Evolutionary conservation across 2,329 filamentous ascomycete genomes (phyloP).

Genomic region (Alternaria triticina): DNA sequence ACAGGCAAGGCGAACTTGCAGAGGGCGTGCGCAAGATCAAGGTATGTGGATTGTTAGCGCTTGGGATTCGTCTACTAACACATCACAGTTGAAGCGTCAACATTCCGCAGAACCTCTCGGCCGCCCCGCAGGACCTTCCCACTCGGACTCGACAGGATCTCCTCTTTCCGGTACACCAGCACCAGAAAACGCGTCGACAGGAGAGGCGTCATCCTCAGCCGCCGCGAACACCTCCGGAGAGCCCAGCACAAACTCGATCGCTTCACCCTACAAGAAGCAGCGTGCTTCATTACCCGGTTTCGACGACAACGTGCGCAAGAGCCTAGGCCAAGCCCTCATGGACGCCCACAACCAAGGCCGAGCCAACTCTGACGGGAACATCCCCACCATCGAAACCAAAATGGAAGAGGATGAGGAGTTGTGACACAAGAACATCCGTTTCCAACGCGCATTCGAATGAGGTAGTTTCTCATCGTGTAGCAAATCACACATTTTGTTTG

Average conservation of each 20-base stretch:
- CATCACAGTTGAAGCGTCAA: conserved; percentile 74
- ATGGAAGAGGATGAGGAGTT: conserved; percentile 55
- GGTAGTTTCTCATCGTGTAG: not conserved
- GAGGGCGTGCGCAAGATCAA: conserved; percentile 84
- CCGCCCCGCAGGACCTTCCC: conserved; percentile 33
- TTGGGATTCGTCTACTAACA: conserved; percentile 21
- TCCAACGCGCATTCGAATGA: conserved; percentile 34
- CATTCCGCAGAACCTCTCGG: conserved; percentile 75
- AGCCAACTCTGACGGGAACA: conserved; percentile 40
- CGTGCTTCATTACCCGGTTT: conserved; percentile 65
- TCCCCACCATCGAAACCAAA: conserved; percentile 38
- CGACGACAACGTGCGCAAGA: conserved; percentile 52
- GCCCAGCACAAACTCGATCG: conserved; percentile 59
- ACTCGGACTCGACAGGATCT: conserved; percentile 33
- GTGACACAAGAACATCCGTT: conserved; percentile 42
- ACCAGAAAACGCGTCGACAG: conserved; percentile 18
- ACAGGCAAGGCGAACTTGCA: conserved; percentile 75
- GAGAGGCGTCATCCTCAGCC: conserved; percentile 38
- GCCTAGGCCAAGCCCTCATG: conserved; percentile 41
- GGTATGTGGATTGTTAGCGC: conserved; percentile 62
- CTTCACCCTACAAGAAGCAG: conserved; percentile 78
- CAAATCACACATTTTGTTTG: not conserved
- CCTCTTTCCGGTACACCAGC: conserved; percentile 35
- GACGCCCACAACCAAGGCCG: conserved; percentile 39
- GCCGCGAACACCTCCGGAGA: conserved; percentile 44